Evolutionary conservation across 345 rosid genomes (phyloP).

Genomic region (Arabidopsis arenosa): DNA sequence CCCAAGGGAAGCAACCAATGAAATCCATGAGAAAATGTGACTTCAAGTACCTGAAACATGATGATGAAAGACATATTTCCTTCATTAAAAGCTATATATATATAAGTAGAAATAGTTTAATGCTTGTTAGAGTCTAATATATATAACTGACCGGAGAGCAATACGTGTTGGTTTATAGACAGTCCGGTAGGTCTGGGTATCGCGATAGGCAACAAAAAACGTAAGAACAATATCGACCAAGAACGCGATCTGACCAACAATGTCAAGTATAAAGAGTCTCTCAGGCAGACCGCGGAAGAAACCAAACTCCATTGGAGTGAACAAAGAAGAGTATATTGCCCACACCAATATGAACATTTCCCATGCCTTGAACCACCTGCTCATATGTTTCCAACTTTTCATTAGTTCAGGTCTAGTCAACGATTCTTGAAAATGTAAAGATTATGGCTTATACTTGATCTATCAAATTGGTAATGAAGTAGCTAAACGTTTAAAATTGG

Average conservation of each 20-base stretch:
- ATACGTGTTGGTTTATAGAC: slow-evolving; percentile 59
- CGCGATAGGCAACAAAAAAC: slow-evolving; percentile 72
- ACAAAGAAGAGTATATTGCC: slow-evolving; percentile 86
- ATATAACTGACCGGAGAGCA: slow-evolving; percentile 59
- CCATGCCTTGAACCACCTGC: slow-evolving; percentile 79
- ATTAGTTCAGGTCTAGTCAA: slow-evolving; percentile 14
- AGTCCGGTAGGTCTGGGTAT: slow-evolving; percentile 61
- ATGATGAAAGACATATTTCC: not conserved
- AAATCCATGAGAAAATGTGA: slow-evolving; percentile 71
- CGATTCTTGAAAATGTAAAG: slow-evolving; percentile 17
- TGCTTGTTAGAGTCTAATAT: not conserved
- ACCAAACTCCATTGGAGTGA: slow-evolving; percentile 90
- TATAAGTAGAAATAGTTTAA: not conserved
- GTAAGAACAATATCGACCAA: slow-evolving; percentile 68
- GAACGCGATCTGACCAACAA: slow-evolving; percentile 79
- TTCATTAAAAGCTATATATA: not conserved
- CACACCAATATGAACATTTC: slow-evolving; percentile 69
- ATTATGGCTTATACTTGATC: not conserved
- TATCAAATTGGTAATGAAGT: not conserved
- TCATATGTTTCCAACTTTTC: not conserved
- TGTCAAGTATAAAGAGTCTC: slow-evolving; percentile 71
- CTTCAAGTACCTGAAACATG: slow-evolving; percentile 65
- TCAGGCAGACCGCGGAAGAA: slow-evolving; percentile 82
- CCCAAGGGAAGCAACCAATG: slow-evolving; percentile 87
- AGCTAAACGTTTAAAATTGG: too few species aligned